Base-by-base conservation (phyloP, 495 filamentous ascomycete species). In the Massariosphaeria phaeospora region DNA sequence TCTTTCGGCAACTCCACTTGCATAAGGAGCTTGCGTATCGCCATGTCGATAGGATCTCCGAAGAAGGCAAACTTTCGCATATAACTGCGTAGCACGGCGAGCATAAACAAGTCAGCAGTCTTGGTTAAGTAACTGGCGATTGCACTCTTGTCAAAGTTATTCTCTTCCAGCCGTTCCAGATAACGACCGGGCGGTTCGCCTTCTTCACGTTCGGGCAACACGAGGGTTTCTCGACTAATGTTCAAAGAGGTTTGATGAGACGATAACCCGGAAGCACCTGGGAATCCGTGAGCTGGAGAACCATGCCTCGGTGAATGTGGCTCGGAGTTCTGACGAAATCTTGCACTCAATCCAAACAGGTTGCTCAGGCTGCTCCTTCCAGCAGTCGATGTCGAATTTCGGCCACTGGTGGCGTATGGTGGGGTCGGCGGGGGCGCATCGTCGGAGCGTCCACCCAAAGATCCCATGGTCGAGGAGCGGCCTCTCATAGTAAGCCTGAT, bases 21-120 rank as follows among this genome's bases (percentile, higher is more conserved):
- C 90, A 97, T 95, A 44, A 99, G 73, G 12, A 97, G 79, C 67
- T 97, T 97, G 20, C 93, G 78, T 38, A 96, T 85, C 9, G 91
- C 84, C 91, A 99, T 97, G 67, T 99, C 93, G 69, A 99, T 88
- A 0, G 93, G 91, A 63, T 96, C 93, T 27, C 88, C 88, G 54
- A 95, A 95, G 72, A 96, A 97, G 40, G 82, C 80, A 69, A 99
- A 97, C 7, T 84, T 83, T 45, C 91, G 79, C 88, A 96, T 96
- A 66, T 95, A 96, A 63, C 91, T 95, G 45, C 91, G 80, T 26
- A 99, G 68, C 2, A 90, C 88, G 5, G 84, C 79, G 48, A 84
- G 83, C 27, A 79, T 86, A 69, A 99, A 99, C 0, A 84, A 71
- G 56, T 99, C 90, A 3, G 78, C 82, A 15, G 82, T 85, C 66